Evolutionary conservation across 129 eudicot species (phyloP), one percentile per base, ranked within the genome.

Genomic region (Saposhnikovia divaricata): DNA sequence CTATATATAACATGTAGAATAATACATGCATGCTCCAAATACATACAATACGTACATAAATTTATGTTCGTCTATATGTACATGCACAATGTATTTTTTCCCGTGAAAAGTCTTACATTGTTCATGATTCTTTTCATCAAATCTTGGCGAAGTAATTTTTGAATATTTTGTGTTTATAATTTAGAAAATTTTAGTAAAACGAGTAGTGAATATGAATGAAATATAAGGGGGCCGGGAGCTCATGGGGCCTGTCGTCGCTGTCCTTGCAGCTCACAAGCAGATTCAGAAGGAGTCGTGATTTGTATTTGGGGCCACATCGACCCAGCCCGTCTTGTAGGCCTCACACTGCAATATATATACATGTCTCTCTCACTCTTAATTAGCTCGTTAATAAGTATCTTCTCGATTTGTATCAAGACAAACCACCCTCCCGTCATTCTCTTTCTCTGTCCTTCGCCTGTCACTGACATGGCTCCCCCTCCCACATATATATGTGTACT

Each of bases 241-340:
- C 2, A 34, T 34, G 68, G 68, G 78, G 39, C 57, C 77, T 74
- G 55, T 39, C 28, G 72, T 59, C 34, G 86, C 81, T 86, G 89
- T 83, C 78, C 78, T 27, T 74, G 78, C 78, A 74, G 78, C 59
- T 74, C 78, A 74, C 78, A 74, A 74, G 78, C 78, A 27, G 42
- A 74, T 21, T 74, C 34, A 45, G 59, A 55, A 42, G 65, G 66
- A 37, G 68, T 81, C 83, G 75, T 61, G 83, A 75, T 74, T 37
- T 37, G 1, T 19, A 44, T 15, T 18, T 31, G 75, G 74, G 79
- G 79, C 79, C 79, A 66, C 72, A 4, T 10, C 9, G 7, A 5
- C 0, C 72, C 72, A 16, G 42, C 72, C 42, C 72, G 72, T 34
- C 72, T 31, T 66, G 72, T 66, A 66, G 72, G 39, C 42, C 72